A percentile compares a stretch with the other conserved stretches of the same genome.
Conservation (phyloP, 441 rosid genomes). For the Eutrema salsugineum region DNA sequence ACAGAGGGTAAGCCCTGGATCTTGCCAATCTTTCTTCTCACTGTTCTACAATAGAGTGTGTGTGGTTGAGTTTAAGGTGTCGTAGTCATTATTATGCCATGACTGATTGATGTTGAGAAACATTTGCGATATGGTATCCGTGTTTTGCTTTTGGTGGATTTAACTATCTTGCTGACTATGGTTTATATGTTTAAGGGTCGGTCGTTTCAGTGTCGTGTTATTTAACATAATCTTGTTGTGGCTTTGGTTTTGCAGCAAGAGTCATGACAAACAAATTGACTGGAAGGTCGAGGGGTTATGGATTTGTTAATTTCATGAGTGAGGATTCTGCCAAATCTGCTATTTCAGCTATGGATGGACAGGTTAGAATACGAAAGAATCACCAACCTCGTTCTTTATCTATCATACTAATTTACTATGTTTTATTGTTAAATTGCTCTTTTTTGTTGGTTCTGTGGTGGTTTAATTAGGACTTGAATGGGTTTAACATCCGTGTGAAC, state of each 20-base stretch:
- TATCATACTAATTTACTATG: background rate
- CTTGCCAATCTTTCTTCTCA: background rate
- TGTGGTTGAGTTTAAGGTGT: background rate
- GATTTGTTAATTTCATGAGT: conserved; percentile 50
- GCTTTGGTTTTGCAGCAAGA: conserved; percentile 45
- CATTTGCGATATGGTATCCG: background rate
- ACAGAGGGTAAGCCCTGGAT: conserved; percentile 43
- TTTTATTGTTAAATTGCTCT: background rate
- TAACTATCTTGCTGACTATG: background rate
- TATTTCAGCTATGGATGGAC: conserved; percentile 75
- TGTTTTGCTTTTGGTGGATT: background rate
- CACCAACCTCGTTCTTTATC: background rate
- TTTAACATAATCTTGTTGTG: background rate
- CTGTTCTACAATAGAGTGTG: background rate
- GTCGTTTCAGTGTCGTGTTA: background rate
- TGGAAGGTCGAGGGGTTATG: conserved; percentile 79
- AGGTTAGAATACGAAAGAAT: conserved; percentile 33
- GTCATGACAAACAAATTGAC: conserved; percentile 60
- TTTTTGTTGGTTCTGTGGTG: background rate
- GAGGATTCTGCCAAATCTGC: conserved; percentile 65
- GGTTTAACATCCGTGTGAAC: conserved; percentile 57
- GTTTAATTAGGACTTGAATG: conserved; percentile 53
- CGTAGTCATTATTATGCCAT: background rate
- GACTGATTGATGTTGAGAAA: background rate
- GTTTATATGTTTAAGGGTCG: background rate